These are phyloP conservation scores for Ceriops decandra DNA, from an alignment of 345 rosid species.

Conservation along the genomic window DNA sequence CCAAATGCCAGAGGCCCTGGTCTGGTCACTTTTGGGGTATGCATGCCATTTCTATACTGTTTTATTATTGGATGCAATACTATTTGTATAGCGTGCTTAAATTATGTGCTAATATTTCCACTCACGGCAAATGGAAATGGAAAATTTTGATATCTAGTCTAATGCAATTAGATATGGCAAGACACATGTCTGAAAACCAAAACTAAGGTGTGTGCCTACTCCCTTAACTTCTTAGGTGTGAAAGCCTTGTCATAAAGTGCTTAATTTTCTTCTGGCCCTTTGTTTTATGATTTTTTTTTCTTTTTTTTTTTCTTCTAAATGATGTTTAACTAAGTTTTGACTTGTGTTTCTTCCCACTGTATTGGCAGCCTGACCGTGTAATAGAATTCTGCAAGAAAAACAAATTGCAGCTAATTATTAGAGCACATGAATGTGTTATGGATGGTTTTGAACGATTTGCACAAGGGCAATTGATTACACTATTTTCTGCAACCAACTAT, in stretches of 20 bases:
- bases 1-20: slow-evolving; percentile 99
- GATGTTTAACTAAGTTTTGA: no score
- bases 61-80: slow-evolving; percentile 1
- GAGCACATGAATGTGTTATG: slow-evolving; percentile 99
- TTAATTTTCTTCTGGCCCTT: no score
- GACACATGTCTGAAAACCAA: no score
- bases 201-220: no score
- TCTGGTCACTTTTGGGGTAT: slow-evolving; percentile 98
- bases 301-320: no score
- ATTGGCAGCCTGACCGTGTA: slow-evolving; percentile 88
- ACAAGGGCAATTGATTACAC: slow-evolving; percentile 94
- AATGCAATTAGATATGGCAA: no score
- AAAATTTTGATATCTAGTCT: background rate
- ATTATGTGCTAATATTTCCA: background rate
- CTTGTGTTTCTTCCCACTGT: no score
- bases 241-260: no score
- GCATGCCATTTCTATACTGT: slow-evolving; percentile 12
- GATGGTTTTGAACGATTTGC: slow-evolving; percentile 99
- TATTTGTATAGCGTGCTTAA: background rate
- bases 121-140: background rate
- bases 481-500: slow-evolving; percentile 95
- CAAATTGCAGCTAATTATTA: slow-evolving; percentile 80
- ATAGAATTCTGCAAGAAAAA: slow-evolving; percentile 94
- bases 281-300: no score
- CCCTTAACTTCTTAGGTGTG: no score